Evolutionary conservation across 257 asterid genomes (phyloP), one percentile per base, ranked within the genome.

Genomic region (Apocynum venetum): DNA sequence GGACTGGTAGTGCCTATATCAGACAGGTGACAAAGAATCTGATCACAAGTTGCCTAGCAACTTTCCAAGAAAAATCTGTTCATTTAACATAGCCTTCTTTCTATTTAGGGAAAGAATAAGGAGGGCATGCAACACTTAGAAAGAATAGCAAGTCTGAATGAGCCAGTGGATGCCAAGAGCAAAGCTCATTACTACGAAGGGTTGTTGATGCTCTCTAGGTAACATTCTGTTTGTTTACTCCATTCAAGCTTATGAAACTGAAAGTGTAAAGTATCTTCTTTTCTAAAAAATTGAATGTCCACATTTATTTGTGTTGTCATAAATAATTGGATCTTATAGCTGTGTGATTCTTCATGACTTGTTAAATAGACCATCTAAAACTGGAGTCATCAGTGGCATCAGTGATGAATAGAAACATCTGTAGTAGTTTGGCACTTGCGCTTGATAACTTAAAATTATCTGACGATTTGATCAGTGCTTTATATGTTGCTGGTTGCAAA

Each of bases 121-220:
- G 91, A 93, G 86, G 97, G 97, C 69, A 84, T 91, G 71, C 55
- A 46, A 68, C 97, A 96, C 85, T 89, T 96, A 49, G 96, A 89
- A 85, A 89, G 94, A 88, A 83, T 96, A 82, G 89, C 87, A 81
- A 73, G 77, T 76, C 60, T 91, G 79, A 83, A 91, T 80, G 98
- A 91, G 83, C 98, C 99, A 3, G 82, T 59, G 80, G 91, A 91
- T 86, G 35, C 89, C 74, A 93, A 82, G 82, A 82, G 84, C 90
- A 91, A 86, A 87, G 89, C 89, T 41, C 98, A 88, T 86, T 96
- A 90, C 86, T 90, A 90, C 52, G 99, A 93, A 4, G 90, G 93
- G 52, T 75, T 96, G 75, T 73, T 91, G 43, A 68, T 96, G 56
- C 90, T 91, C 64, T 87, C 98, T 73, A 88, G 96, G 99, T 96